Evolutionary conservation across 2,329 filamentous ascomycete species (phyloP).

Genomic region (Canariomyces notabilis): DNA sequence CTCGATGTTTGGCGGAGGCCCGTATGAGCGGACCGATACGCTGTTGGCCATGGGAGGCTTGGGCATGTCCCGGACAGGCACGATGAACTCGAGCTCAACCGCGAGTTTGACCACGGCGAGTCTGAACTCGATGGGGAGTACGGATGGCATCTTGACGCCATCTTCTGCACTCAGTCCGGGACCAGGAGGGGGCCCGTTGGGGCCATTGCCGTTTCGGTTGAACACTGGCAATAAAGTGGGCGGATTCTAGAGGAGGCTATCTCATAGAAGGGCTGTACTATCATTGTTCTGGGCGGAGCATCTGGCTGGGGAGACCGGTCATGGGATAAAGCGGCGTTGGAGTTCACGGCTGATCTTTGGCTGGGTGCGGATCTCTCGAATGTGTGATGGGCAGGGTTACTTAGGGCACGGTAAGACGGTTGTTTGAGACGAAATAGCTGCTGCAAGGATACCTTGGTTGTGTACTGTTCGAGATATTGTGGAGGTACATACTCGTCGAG

Average conservation of each 20-base stretch:
- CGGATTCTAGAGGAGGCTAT: conserved; percentile 20
- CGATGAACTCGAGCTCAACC: conserved; percentile 54
- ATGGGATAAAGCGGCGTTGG: neutral
- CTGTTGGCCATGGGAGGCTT: conserved; percentile 54
- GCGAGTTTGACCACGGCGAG: conserved; percentile 53
- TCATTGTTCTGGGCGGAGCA: neutral
- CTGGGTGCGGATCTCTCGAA: conserved; percentile 15
- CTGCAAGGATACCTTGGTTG: too few species aligned
- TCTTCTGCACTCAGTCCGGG: conserved; percentile 29
- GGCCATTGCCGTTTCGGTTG: conserved; percentile 28
- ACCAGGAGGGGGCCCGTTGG: conserved; percentile 19
- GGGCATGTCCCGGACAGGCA: conserved; percentile 52
- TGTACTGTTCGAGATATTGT: too few species aligned
- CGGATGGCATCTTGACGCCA: conserved; percentile 29
- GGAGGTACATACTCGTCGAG: too few species aligned
- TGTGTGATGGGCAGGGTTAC: conserved; percentile 13
- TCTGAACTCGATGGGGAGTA: conserved; percentile 30
- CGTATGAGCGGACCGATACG: conserved; percentile 57
- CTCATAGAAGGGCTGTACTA: neutral
- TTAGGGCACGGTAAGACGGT: too few species aligned
- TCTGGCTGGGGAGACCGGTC: neutral
- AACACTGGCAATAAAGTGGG: conserved; percentile 28
- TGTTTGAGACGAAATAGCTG: too few species aligned
- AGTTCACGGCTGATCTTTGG: conserved; percentile 3
- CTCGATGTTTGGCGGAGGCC: conserved; percentile 49